Percentiles rank a stretch among this genome's conserved stretches.
phyloP scores from a whole-genome alignment of 2,329 filamentous ascomycete species.

The Thielaviopsis musarum region DNA sequence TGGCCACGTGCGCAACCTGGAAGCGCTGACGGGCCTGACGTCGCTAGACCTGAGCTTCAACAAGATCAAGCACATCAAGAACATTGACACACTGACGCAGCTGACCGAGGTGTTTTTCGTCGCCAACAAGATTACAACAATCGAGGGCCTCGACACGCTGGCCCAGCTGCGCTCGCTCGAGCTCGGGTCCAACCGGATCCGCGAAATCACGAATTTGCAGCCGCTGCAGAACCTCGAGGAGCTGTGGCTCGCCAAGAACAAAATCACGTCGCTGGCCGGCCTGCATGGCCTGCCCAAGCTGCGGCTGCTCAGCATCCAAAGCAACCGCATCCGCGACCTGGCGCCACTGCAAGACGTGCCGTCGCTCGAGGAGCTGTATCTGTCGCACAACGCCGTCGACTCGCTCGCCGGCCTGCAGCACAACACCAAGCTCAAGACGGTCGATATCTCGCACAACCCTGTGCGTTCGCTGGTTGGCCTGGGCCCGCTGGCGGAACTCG shows the following conservation, averaged over 20 bases:
- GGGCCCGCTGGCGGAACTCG: conserved; percentile 49
- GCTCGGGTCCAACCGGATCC: conserved; percentile 79
- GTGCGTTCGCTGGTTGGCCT: conserved; percentile 60
- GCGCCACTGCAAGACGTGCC: conserved; percentile 56
- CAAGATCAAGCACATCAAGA: conserved; percentile 97
- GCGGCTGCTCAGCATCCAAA: conserved; percentile 82
- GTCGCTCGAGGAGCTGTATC: conserved; percentile 80
- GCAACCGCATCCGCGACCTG: conserved; percentile 73
- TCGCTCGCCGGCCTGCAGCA: conserved; percentile 56
- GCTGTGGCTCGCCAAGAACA: conserved; percentile 92
- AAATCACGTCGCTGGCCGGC: conserved; percentile 69
- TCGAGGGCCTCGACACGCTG: conserved; percentile 68
- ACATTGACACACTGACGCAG: conserved; percentile 58
- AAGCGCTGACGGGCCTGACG: conserved; percentile 57
- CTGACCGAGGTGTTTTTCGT: conserved; percentile 81
- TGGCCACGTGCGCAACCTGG: conserved; percentile 67
- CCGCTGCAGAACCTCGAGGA: conserved; percentile 63
- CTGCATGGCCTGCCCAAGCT: conserved; percentile 62
- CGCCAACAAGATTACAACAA: conserved; percentile 79
- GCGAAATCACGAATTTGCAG: conserved; percentile 75
- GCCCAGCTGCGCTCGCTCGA: conserved; percentile 67
- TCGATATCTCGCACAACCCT: conserved; percentile 84
- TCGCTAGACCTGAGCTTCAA: conserved; percentile 91
- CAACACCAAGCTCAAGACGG: conserved; percentile 50
- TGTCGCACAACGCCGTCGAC: conserved; percentile 83